A percentile compares a stretch with the other conserved stretches of the same genome.
phyloP scores from a whole-genome alignment of 345 rosid genomes.

The Aquilaria sinensis region DNA sequence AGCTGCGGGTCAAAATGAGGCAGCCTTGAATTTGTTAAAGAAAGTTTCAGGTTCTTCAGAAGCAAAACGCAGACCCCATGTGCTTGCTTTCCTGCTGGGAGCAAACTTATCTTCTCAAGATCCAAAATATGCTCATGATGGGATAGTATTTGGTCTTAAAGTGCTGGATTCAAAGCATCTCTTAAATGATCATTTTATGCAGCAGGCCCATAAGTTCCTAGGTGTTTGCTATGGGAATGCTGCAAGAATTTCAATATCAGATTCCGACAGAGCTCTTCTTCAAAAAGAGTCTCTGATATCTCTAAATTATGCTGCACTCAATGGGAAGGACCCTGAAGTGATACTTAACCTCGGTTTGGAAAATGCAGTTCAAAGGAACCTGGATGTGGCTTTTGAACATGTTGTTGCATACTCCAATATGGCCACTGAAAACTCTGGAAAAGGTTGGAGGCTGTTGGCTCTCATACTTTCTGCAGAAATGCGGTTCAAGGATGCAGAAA shows the following conservation, averaged over 20 bases:
- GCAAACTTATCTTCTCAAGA: slow-evolving; percentile 77
- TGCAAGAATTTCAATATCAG: slow-evolving; percentile 65
- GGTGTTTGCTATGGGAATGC: slow-evolving; percentile 80
- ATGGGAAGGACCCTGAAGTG: slow-evolving; percentile 48
- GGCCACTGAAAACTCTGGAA: slow-evolving; percentile 47
- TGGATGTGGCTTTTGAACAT: slow-evolving; percentile 59
- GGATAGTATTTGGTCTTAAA: slow-evolving; percentile 53
- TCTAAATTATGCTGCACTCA: slow-evolving; percentile 50
- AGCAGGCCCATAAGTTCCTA: slow-evolving; percentile 68
- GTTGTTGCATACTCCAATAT: slow-evolving; percentile 51
- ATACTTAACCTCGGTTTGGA: slow-evolving; percentile 57
- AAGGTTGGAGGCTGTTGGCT: slow-evolving; percentile 76
- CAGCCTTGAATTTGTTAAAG: slow-evolving; percentile 67
- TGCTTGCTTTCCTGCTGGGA: slow-evolving; percentile 62
- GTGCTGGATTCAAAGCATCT: slow-evolving; percentile 33
- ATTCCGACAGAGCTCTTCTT: slow-evolving; percentile 54
- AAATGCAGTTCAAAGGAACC: slow-evolving; percentile 82
- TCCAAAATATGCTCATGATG: slow-evolving; percentile 51
- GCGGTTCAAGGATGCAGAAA: slow-evolving; percentile 72
- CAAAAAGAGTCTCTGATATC: slow-evolving; percentile 56
- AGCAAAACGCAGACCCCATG: slow-evolving; percentile 45
- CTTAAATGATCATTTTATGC: slow-evolving; percentile 39
- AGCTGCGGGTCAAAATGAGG: slow-evolving; percentile 65
- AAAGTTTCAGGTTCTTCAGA: slow-evolving; percentile 64
- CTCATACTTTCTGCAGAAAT: slow-evolving; percentile 64